phyloP scores from a whole-genome alignment of 1,284 basidiomycete genomes.

The Ceraceosorus guamensis region DNA sequence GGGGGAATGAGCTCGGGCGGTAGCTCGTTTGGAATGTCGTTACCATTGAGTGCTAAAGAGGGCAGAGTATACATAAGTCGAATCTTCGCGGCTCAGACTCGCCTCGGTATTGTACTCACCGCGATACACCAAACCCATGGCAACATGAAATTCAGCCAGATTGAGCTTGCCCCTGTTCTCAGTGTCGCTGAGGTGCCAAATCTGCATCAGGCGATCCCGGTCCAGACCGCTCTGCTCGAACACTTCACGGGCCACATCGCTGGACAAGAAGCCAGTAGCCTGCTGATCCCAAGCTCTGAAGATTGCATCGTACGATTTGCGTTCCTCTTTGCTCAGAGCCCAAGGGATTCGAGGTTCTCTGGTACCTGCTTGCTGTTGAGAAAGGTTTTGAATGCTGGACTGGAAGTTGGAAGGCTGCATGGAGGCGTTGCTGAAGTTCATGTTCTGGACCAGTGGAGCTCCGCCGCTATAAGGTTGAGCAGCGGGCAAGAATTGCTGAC shows the following conservation, averaged over 20 bases:
- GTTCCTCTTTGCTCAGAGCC: conserved; percentile 80
- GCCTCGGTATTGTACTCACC: conserved; percentile 55
- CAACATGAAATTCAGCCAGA: conserved; percentile 92
- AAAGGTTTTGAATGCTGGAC: conserved; percentile 36
- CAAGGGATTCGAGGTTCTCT: conserved; percentile 74
- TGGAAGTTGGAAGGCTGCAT: conserved; percentile 47
- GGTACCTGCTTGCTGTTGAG: conserved; percentile 62
- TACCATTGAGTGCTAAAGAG: conserved; percentile 60
- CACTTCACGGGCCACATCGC: conserved; percentile 78
- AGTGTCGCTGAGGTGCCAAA: conserved; percentile 60
- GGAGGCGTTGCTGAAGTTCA: conserved; percentile 44
- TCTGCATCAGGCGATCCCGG: conserved; percentile 82
- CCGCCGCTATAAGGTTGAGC: conserved; percentile 41
- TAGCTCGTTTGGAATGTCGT: conserved; percentile 75
- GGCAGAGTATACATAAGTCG: neutral
- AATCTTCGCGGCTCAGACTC: too few relatives aligned
- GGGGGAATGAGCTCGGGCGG: conserved; percentile 87
- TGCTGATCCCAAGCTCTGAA: conserved; percentile 90
- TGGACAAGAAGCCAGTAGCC: conserved; percentile 77
- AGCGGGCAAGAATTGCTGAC: conserved; percentile 45
- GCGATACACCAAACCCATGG: conserved; percentile 96
- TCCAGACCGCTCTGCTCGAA: conserved; percentile 88
- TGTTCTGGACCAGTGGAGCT: conserved; percentile 37
- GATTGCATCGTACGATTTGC: conserved; percentile 93
- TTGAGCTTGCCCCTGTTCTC: conserved; percentile 55